Percentiles rank a stretch among this genome's conserved stretches.
Evolutionary conservation across 176 grass and related monocot species (phyloP).

Genomic region (Oryza glumipatula): DNA sequence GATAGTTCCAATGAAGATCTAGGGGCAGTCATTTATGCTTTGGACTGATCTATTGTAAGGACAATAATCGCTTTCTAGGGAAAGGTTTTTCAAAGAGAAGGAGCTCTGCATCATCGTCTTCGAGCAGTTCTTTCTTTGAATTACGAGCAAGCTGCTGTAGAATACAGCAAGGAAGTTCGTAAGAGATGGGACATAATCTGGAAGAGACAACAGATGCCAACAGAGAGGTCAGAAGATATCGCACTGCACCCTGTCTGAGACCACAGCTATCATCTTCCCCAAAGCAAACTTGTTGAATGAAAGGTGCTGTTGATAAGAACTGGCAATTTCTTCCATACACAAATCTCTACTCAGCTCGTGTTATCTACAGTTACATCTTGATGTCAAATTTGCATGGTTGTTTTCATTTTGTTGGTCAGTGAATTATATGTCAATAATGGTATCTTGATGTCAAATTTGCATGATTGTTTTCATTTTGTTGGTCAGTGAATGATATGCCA

Average conservation of each 20-base stretch:
- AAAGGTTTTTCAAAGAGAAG: neutral
- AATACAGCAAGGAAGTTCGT: too few relatives aligned
- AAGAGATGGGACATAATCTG: too few relatives aligned
- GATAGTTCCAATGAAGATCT: too few relatives aligned
- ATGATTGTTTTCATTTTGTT: neutral
- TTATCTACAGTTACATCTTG: neutral
- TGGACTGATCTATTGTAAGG: neutral
- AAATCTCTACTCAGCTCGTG: neutral
- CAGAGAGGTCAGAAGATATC: neutral
- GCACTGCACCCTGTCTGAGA: too few relatives aligned
- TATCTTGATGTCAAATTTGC: neutral
- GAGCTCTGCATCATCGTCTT: neutral
- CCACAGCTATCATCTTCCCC: neutral
- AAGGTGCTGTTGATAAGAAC: neutral
- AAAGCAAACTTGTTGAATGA: neutral
- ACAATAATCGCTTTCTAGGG: neutral
- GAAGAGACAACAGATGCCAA: neutral
- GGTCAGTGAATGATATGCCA: neutral
- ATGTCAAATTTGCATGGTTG: neutral
- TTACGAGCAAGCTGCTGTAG: too few relatives aligned
- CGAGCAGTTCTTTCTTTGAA: too few relatives aligned
- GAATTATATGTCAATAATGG: too few relatives aligned
- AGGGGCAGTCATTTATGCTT: neutral
- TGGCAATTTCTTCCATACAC: neutral
- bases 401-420: neutral